These are phyloP conservation scores for Ophiosphaerella herpotricha DNA, from an alignment of 2,329 filamentous ascomycete species.

Conservation along the genomic window DNA sequence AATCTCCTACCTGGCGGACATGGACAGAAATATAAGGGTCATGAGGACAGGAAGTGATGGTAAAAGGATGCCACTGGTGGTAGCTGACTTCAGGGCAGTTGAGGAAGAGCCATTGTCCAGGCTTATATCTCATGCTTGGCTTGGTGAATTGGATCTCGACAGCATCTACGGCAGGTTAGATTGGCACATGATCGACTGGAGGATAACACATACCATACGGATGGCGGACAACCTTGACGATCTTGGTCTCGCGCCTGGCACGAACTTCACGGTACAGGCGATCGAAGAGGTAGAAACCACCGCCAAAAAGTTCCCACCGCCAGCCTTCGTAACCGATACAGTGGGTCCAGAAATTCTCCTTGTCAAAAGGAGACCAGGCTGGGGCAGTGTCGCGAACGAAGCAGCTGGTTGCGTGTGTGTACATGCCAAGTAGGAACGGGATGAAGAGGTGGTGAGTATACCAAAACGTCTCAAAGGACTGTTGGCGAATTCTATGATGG, in stretches of 20 bases:
- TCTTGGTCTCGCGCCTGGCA: conserved; percentile 80
- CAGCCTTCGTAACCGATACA: conserved; percentile 95
- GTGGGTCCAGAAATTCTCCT: conserved; percentile 81
- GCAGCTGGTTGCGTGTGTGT: conserved; percentile 94
- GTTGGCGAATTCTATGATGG: conserved; percentile 90
- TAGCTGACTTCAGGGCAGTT: conserved; percentile 87
- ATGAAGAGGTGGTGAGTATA: conserved; percentile 99
- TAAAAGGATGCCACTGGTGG: conserved; percentile 98
- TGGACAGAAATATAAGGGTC: conserved; percentile 95
- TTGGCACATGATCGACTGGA: background rate
- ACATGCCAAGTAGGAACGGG: conserved; percentile 89
- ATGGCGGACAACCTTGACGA: conserved; percentile 92
- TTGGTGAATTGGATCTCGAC: conserved; percentile 98
- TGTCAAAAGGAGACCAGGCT: conserved; percentile 82
- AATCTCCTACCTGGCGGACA: conserved; percentile 95
- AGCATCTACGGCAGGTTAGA: conserved; percentile 65
- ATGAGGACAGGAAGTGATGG: conserved; percentile 96
- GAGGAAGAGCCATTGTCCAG: conserved; percentile 96
- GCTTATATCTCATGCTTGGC: conserved; percentile 96
- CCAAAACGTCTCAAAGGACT: conserved; percentile 98
- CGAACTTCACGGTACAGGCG: conserved; percentile 90
- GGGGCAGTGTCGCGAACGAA: conserved; percentile 84
- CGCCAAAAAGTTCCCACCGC: conserved; percentile 92
- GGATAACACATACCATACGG: conserved; percentile 70
- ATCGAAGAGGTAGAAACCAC: conserved; percentile 83